Evolutionary conservation across 1,284 basidiomycete genomes (phyloP).

Genomic region (Stygiomarasmius scandens): DNA sequence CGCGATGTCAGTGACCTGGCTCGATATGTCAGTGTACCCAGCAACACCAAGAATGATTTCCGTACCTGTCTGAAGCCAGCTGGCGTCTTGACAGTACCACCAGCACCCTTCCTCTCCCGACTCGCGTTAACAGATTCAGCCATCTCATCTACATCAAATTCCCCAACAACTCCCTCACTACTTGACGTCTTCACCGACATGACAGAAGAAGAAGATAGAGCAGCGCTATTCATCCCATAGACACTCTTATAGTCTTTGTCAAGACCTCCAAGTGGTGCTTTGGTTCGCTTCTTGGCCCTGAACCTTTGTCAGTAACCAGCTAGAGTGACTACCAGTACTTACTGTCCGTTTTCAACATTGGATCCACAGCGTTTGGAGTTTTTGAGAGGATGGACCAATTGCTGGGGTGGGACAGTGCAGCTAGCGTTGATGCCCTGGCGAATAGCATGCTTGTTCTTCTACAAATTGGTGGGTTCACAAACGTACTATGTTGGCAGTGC

Average conservation of each 20-base stretch:
- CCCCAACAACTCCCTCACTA: background rate
- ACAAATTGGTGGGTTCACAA: background rate
- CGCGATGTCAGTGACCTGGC: background rate
- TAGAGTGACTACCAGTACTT: background rate
- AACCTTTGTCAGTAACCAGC: background rate
- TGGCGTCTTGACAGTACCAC: too few relatives aligned
- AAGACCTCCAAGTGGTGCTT: background rate
- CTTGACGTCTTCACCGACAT: background rate
- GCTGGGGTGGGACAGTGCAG: background rate
- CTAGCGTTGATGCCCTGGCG: background rate
- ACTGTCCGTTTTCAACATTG: background rate
- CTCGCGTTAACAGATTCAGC: background rate
- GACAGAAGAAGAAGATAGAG: background rate
- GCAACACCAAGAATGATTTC: background rate
- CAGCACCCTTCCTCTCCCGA: background rate
- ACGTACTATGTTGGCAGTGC: background rate
- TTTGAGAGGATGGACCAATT: background rate
- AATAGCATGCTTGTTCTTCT: background rate
- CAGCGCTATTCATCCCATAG: background rate
- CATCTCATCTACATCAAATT: background rate
- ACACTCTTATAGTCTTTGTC: background rate
- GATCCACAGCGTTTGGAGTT: background rate
- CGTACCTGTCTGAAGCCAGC: background rate
- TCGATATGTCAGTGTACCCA: background rate
- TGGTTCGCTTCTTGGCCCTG: background rate